Percentiles rank a stretch among this genome's conserved stretches.
Conservation (phyloP, 495 filamentous ascomycete species). For the Evansstolkia leycettana region DNA sequence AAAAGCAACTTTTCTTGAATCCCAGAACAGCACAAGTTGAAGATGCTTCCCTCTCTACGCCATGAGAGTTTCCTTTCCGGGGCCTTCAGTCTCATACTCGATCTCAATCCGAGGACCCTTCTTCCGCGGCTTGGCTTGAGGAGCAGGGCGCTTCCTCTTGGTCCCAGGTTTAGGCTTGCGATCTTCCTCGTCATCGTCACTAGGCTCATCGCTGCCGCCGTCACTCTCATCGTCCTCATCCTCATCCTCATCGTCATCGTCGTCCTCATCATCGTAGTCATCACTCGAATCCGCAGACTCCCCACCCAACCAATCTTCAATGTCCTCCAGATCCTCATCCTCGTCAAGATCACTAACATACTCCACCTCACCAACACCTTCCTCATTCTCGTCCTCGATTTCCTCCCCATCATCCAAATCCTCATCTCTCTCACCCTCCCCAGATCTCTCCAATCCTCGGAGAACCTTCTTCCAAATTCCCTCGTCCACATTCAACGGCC, state of each 20-base stretch:
- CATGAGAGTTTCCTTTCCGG: constrained; percentile 34
- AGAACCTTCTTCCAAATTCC: constrained; percentile 96
- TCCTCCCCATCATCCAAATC: constrained; percentile 85
- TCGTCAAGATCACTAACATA: constrained; percentile 70
- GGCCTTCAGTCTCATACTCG: constrained; percentile 56
- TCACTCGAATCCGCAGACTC: constrained; percentile 44
- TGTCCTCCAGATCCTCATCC: constrained; percentile 51
- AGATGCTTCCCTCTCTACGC: constrained; percentile 11
- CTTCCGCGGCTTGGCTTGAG: constrained; percentile 50
- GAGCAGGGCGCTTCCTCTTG: constrained; percentile 56
- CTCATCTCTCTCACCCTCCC: constrained; percentile 73
- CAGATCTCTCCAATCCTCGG: constrained; percentile 72
- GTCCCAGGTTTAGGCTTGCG: constrained; percentile 43
- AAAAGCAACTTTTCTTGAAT: constrained; percentile 13
- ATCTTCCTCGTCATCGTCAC: constrained; percentile 16
- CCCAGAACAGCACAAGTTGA: not conserved
- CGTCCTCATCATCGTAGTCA: constrained; percentile 38
- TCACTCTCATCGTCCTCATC: constrained; percentile 40
- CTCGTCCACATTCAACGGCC: constrained; percentile 88
- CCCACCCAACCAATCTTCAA: constrained; percentile 62
- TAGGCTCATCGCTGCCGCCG: constrained; percentile 25
- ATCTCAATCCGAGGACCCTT: constrained; percentile 56
- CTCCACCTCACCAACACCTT: constrained; percentile 69
- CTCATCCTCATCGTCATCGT: constrained; percentile 33
- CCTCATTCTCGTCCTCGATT: constrained; percentile 57